A percentile compares a stretch with the other conserved stretches of the same genome.
These are phyloP conservation scores for Diplotaxis tenuifolia DNA, from an alignment of 345 rosid genomes.

Conservation along the genomic window DNA sequence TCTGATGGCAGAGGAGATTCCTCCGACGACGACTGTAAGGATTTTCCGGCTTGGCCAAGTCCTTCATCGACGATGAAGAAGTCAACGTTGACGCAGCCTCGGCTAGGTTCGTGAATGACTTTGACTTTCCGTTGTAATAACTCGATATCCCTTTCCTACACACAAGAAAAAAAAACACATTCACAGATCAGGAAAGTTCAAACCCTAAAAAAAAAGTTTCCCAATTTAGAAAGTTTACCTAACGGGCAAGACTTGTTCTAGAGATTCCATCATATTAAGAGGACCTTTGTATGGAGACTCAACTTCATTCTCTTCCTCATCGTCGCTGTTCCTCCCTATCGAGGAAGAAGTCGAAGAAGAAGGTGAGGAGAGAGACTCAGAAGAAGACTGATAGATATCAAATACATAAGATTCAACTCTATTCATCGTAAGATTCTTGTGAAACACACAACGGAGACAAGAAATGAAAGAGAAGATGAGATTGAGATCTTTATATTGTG, in stretches of 20 bases:
- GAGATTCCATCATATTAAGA: conserved; percentile 53
- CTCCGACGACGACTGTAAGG: conserved; percentile 51
- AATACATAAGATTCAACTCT: conserved; percentile 38
- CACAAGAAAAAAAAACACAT: conserved; percentile 7
- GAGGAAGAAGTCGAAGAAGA: conserved; percentile 51
- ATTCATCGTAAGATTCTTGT: conserved; percentile 17
- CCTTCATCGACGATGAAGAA: conserved; percentile 48
- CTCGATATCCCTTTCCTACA: conserved; percentile 81
- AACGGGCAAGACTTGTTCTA: conserved; percentile 60
- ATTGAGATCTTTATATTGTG: conserved; percentile 27
- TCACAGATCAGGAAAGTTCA: background rate
- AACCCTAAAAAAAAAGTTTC: background rate
- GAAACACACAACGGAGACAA: background rate
- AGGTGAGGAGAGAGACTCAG: conserved; percentile 24
- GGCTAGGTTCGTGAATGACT: conserved; percentile 60
- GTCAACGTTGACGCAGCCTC: conserved; percentile 46
- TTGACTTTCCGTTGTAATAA: conserved; percentile 80
- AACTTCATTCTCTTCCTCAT: conserved; percentile 46
- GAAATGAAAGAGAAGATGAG: conserved; percentile 15
- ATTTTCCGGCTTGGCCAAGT: conserved; percentile 75
- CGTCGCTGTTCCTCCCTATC: conserved; percentile 66
- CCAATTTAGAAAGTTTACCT: conserved; percentile 39
- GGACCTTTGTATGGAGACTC: conserved; percentile 58
- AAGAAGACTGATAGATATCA: conserved; percentile 26
- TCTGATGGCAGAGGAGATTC: conserved; percentile 54